Conservation (phyloP, 2,329 filamentous ascomycete genomes). For the Cercospora sp. region DNA sequence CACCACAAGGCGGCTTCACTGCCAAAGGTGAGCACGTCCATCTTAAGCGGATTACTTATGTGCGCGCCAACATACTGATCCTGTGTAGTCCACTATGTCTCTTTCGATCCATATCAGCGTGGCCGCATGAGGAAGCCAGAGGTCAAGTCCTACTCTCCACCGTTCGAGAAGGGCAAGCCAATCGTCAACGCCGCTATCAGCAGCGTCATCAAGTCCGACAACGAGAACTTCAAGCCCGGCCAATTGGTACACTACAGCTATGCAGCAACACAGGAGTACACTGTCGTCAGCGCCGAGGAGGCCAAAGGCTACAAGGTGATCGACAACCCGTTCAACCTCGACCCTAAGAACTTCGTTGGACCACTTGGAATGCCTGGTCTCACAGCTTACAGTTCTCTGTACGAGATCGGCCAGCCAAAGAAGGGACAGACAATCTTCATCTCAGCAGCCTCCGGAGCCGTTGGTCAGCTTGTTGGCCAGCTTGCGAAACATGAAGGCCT, state of each 20-base stretch:
- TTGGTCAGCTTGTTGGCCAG: constrained; percentile 81
- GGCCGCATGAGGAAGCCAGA: constrained; percentile 70
- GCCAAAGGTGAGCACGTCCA: constrained; percentile 50
- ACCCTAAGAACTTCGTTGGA: constrained; percentile 69
- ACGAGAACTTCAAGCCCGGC: constrained; percentile 62
- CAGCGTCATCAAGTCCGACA: constrained; percentile 71
- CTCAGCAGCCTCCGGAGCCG: constrained; percentile 75
- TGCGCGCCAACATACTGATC: neutral
- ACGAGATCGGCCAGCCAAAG: constrained; percentile 73
- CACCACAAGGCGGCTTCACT: constrained; percentile 65
- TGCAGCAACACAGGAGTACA: constrained; percentile 59
- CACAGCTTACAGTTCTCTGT: constrained; percentile 73
- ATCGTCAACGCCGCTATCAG: constrained; percentile 65
- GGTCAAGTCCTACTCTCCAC: constrained; percentile 68
- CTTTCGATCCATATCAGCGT: constrained; percentile 83
- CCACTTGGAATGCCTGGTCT: constrained; percentile 76
- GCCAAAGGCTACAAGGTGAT: constrained; percentile 54
- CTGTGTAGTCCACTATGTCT: constrained; percentile 65
- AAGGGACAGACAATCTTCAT: constrained; percentile 82
- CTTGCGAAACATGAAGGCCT: constrained; percentile 79
- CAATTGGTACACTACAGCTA: constrained; percentile 60
- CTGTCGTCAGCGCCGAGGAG: constrained; percentile 54
- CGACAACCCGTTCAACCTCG: constrained; percentile 68
- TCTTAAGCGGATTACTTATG: neutral
- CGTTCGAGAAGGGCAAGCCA: constrained; percentile 63